These are phyloP conservation scores for Stylosanthes scabra DNA, from an alignment of 331 rosid genomes.

Conservation along the genomic window DNA sequence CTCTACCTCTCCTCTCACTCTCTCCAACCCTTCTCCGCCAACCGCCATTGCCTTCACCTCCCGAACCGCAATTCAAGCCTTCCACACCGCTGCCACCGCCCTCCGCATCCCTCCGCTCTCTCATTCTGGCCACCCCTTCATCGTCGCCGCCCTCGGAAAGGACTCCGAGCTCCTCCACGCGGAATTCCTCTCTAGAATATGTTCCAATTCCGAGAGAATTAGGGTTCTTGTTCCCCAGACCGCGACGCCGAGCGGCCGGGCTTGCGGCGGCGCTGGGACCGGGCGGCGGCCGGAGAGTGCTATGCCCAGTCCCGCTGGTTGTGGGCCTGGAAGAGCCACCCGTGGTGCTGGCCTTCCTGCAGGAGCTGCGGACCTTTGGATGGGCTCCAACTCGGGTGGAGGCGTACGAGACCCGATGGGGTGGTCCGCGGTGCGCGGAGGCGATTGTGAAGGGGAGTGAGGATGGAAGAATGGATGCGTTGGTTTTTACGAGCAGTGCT, in stretches of 20 bases:
- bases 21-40: conserved; percentile 63
- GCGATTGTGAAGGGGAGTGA: conserved; percentile 52
- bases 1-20: conserved; percentile 53
- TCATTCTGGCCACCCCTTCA: conserved; percentile 49
- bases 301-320: conserved; percentile 69
- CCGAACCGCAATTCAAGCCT: conserved; percentile 60
- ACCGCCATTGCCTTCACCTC: conserved; percentile 87
- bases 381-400: conserved; percentile 67
- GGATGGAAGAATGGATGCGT: conserved; percentile 54
- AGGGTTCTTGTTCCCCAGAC: conserved; percentile 56
- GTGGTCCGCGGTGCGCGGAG: conserved; percentile 63
- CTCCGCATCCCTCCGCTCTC: conserved; percentile 55
- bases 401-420: conserved; percentile 82
- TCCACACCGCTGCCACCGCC: conserved; percentile 49
- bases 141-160: conserved; percentile 75
- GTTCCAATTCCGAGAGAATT: conserved; percentile 37
- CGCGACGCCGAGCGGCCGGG: conserved; percentile 56
- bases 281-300: conserved; percentile 53
- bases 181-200: conserved; percentile 42
- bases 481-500: conserved; percentile 79
- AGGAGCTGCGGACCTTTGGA: conserved; percentile 46
- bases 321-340: conserved; percentile 69
- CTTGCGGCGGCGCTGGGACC: conserved; percentile 52
- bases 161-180: conserved; percentile 68
- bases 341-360: conserved; percentile 68